Conservation (phyloP, 2,329 filamentous ascomycete species). For the Leptographium wingfieldii region DNA sequence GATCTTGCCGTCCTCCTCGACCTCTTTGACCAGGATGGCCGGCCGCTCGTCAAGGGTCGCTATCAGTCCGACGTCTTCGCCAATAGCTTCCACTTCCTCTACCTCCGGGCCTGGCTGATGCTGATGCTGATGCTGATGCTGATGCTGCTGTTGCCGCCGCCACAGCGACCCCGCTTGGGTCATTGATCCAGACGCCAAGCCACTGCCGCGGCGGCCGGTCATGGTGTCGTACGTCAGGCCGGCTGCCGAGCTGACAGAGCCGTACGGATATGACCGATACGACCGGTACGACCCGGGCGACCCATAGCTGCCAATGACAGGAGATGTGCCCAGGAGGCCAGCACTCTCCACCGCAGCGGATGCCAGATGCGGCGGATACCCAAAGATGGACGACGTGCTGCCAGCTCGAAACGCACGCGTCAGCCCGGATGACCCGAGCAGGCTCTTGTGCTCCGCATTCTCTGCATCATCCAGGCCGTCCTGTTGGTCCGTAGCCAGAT, state of each 20-base stretch:
- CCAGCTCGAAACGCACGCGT: slow-evolving; percentile 19
- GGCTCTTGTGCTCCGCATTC: slow-evolving; percentile 29
- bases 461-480: background rate
- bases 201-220: slow-evolving; percentile 15
- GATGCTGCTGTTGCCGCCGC: slow-evolving; percentile 37
- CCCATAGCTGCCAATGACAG: slow-evolving; percentile 10
- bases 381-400: slow-evolving; percentile 39
- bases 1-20: slow-evolving; percentile 77
- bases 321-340: slow-evolving; percentile 1
- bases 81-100: slow-evolving; percentile 9
- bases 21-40: slow-evolving; percentile 74
- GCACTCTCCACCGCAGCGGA: slow-evolving; percentile 21
- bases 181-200: slow-evolving; percentile 28
- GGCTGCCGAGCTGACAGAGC: slow-evolving; percentile 32
- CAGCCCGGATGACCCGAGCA: slow-evolving; percentile 23
- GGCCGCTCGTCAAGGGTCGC: slow-evolving; percentile 40
- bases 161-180: slow-evolving; percentile 37
- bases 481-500: slow-evolving; percentile 25
- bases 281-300: slow-evolving; percentile 55
- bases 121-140: slow-evolving; percentile 12
- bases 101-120: background rate
- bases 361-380: slow-evolving; percentile 46
- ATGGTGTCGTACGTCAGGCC: slow-evolving; percentile 8
- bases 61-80: slow-evolving; percentile 20
- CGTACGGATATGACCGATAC: slow-evolving; percentile 47